These are phyloP conservation scores for Polytolypa hystricis DNA, from an alignment of 2,329 filamentous ascomycete species.

Conservation along the genomic window DNA sequence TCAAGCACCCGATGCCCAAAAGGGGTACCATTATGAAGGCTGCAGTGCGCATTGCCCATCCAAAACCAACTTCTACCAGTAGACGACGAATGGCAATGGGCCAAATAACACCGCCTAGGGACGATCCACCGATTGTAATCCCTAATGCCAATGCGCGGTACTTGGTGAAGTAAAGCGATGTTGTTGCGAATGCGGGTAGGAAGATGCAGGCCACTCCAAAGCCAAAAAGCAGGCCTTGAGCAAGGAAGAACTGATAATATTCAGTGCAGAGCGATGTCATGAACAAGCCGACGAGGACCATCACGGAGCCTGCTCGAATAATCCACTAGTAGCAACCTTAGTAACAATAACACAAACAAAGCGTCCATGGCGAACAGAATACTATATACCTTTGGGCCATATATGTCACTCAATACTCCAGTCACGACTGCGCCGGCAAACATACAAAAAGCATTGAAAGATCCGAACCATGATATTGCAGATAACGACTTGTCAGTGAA, in stretches of 20 bases:
- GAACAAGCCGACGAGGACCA: constrained; percentile 42
- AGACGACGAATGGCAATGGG: constrained; percentile 36
- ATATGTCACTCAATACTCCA: constrained; percentile 41
- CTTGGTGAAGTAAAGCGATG: constrained; percentile 54
- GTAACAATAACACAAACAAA: neutral
- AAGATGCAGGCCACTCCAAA: constrained; percentile 52
- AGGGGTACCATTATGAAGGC: constrained; percentile 52
- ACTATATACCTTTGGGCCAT: constrained; percentile 9
- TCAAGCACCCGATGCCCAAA: constrained; percentile 42
- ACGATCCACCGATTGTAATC: constrained; percentile 48
- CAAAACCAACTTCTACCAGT: constrained; percentile 41
- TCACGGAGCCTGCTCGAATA: constrained; percentile 18
- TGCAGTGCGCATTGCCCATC: constrained; percentile 46
- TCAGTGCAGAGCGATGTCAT: constrained; percentile 40
- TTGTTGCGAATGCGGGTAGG: constrained; percentile 50
- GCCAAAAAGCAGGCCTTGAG: constrained; percentile 41
- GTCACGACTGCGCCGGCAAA: constrained; percentile 42
- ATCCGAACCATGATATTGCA: constrained; percentile 44
- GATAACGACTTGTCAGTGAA: constrained; percentile 33
- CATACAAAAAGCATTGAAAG: constrained; percentile 42
- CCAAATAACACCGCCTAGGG: constrained; percentile 43
- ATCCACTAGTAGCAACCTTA: neutral
- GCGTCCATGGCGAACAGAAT: neutral
- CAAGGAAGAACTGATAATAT: constrained; percentile 44
- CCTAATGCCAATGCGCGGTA: constrained; percentile 48